phyloP scores from a whole-genome alignment of 176 grass and related monocot species.

The barley (Hordeum vulgare) region MorexV3_pseudomolecules_assembly NC_058522.1:275968705-275969204 shows the following conservation, averaged over 20 bases:
- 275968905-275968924: conserved; percentile 2
- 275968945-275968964: not conserved
- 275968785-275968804: conserved; percentile 98
- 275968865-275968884: conserved; percentile 39
- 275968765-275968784: conserved; percentile 34
- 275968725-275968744: not conserved
- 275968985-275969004: not conserved
- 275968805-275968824: conserved; percentile 62
- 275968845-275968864: conserved; percentile 70
- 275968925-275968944: conserved; percentile 5
- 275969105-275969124: conserved; percentile 96
- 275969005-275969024: conserved; percentile 59
- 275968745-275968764: not conserved
- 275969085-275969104: conserved; percentile 87
- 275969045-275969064: conserved; percentile 82
- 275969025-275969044: conserved; percentile 97
- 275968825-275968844: conserved; percentile 84
- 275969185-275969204: conserved; percentile 54
- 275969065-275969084: conserved; percentile 92
- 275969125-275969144: not conserved
- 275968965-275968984: not conserved
- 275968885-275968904: not conserved
- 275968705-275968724: not conserved
- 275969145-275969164: conserved; percentile 2
- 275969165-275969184: conserved; percentile 4